Conservation (phyloP, 805 yeast genomes). For the Hanseniaspora nectarophila region DNA sequence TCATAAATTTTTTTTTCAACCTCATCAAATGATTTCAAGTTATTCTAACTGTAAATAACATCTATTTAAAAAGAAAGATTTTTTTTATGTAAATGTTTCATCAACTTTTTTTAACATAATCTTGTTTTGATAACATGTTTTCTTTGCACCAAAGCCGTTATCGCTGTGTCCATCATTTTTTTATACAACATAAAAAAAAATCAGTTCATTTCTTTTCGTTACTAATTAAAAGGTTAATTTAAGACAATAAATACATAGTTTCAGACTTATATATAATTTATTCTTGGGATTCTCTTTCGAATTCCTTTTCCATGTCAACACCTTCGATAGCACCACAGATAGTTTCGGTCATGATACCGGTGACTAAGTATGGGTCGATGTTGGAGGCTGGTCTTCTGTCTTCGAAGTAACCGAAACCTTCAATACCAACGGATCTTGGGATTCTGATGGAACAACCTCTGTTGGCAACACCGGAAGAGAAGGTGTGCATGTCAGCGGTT, state of each 20-base stretch:
- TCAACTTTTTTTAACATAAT: no score
- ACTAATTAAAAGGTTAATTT: background rate
- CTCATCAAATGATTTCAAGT: no score
- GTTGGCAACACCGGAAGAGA: constrained; percentile 97
- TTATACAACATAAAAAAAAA: no score
- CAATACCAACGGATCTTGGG: constrained; percentile 97
- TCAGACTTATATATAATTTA: background rate
- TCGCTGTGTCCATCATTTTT: background rate
- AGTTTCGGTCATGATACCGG: constrained; percentile 97
- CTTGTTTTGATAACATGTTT: no score
- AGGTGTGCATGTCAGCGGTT: constrained; percentile 84
- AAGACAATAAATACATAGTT: background rate
- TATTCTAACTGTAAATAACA: no score
- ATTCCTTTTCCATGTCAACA: constrained; percentile 89
- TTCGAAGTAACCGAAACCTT: constrained; percentile 96
- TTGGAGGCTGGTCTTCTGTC: constrained; percentile 99
- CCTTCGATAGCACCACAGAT: constrained; percentile 88
- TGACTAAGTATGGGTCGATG: constrained; percentile 97
- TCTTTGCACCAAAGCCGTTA: background rate
- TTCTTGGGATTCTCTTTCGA: constrained; percentile 50
- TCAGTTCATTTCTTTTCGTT: background rate
- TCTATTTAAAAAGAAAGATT: no score
- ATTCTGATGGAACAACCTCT: constrained; percentile 98
- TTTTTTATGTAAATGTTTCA: no score
- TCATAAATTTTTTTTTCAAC: no score